These are phyloP conservation scores for Leucosporidium scottii DNA, from an alignment of 768 basidiomycete species.

Conservation along the genomic window DNA sequence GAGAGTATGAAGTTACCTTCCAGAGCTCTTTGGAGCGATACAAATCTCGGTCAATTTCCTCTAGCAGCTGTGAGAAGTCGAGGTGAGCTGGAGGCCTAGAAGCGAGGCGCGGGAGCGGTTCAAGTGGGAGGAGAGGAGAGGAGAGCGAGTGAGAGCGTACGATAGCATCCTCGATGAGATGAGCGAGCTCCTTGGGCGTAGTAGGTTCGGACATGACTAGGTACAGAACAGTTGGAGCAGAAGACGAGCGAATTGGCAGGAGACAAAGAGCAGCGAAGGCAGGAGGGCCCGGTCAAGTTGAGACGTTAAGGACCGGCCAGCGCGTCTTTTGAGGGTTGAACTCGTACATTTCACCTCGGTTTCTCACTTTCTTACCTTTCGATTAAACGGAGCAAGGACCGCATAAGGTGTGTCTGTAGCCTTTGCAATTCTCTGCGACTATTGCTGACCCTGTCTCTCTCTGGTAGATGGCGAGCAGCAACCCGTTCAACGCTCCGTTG, in stretches of 20 bases:
- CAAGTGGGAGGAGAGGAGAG: too few species aligned
- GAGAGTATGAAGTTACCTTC: conserved; percentile 13
- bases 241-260: too few species aligned
- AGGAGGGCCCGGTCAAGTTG: too few species aligned
- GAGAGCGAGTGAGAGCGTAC: background rate
- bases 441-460: background rate
- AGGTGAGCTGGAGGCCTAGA: background rate
- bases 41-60: conserved; percentile 29
- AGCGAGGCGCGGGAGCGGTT: too few species aligned
- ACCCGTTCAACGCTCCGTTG: background rate
- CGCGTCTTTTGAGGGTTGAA: too few species aligned
- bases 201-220: background rate
- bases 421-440: background rate
- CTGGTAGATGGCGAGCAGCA: background rate
- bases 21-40: conserved; percentile 30
- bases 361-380: too few species aligned
- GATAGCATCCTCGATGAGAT: conserved; percentile 21
- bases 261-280: too few species aligned
- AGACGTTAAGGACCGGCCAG: too few species aligned
- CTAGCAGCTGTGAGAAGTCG: conserved; percentile 18
- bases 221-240: background rate
- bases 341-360: background rate
- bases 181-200: background rate
- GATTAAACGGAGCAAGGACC: too few species aligned
- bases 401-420: too few species aligned